Evolutionary conservation across 257 asterid genomes (phyloP), one percentile per base, ranked within the genome.

Genomic region (Jaltomata sinuosa): DNA sequence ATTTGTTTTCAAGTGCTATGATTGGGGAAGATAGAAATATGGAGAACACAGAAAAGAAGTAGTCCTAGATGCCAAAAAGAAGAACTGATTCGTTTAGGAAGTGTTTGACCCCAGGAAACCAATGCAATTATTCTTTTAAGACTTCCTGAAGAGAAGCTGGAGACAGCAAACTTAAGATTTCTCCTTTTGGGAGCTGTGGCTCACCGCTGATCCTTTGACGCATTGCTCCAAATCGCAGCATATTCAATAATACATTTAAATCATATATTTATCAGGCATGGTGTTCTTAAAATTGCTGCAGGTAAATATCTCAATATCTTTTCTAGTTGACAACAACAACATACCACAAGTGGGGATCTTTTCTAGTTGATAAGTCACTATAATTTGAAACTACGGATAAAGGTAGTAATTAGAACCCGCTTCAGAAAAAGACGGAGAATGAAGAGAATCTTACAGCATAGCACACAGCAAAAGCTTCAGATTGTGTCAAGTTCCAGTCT

Each of bases 401-500:
- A 8, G 3, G 22, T 5, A 27, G 82, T 29, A 49, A 77, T 2
- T 11, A 16, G 8, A 49, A 77, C 10, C 55, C 16, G 11, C 3
- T 49, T 27, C 82, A 77, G 45, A 74, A 49, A 77, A 27, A 2
- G 31, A 36, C 1, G 8, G 45, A 3, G 62, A 80, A 50, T 31
- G 45, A 54, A 68, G 79, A 83, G 67, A 83, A 84, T 87, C 98
- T 94, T 92, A 97, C 99, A 87, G 98, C 98, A 86, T 95, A 97
- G 88, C 87, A 90, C 22, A 97, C 98, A 65, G 99, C 97, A 11
- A 93, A 84, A 89, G 86, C 85, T 92, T 95, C 98, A 8, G 98
- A 89, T 69, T 27, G 94, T 16, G 96, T 91, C 85, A 97, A 91
- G 84, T 65, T 84, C 98, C 98, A 97, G 85, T 94, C 95, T 11